Base-by-base conservation (phyloP, 2,329 filamentous ascomycete species). In the Fusarium agapanthi region DNA sequence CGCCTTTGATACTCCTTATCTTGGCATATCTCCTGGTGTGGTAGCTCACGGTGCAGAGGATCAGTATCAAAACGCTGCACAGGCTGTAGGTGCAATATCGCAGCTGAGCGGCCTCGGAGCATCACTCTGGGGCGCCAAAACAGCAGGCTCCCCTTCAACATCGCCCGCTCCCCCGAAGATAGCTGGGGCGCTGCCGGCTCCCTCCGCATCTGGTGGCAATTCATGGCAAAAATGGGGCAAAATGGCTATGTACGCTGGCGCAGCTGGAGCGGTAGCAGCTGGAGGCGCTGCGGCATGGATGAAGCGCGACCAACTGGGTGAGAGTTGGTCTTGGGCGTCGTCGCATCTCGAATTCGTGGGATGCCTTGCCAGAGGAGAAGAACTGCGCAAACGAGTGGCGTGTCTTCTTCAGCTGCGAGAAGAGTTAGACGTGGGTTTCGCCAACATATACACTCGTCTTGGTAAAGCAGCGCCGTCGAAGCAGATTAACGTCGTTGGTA, bases 271-370 rank as follows among this genome's bases (percentile, higher is more conserved):
- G 1, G 91, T 95, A 1, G 93, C 92, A 3, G 95, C 93, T 0
- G 94, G 93, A 13, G 92, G 93, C 1, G 93, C 93, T 2, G 95
- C 95, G 13, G 93, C 95, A 16, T 98, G 97, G 84, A 86, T 93
- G 76, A 95, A 96, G 76, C 90, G 94, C 61, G 93, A 97, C 37
- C 91, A 94, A 71, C 89, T 98, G 69, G 89, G 88, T 6, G 87
- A 92, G 67, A 93, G 95, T 13, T 91, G 91, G 84, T 86, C 86
- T 15, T 98, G 95, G 95, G 93, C 93, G 20, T 90, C 92, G 22
- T 96, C 93, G 40, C 96, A 99, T 82, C 89, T 99, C 32, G 93
- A 96, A 81, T 99, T 98, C 77, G 93, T 98, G 3, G 94, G 95
- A 5, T 97, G 94, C 77, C 88, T 99, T 13, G 92, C 93, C 53